These are phyloP conservation scores for Selaginella moellendorffii DNA, from an alignment of 75 land plant genomes.

Conservation along the genomic window DNA sequence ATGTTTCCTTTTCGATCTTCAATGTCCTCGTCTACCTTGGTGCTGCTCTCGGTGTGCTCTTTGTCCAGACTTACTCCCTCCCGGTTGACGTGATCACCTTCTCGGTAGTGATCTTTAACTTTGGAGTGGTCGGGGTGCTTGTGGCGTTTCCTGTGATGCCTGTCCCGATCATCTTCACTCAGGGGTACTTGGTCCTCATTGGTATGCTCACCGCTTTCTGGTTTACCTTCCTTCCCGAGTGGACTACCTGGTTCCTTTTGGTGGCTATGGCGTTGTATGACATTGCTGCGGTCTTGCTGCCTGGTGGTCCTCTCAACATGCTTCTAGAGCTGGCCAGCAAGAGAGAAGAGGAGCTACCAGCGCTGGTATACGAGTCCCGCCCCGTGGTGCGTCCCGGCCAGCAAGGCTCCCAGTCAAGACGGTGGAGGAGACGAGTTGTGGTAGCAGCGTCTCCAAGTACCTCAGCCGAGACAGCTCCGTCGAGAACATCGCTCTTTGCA, in stretches of 20 bases:
- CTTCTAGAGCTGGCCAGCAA: constrained; percentile 86
- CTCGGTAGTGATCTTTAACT: constrained; percentile 41
- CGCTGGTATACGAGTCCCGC: constrained; percentile 85
- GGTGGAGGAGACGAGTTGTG: not conserved
- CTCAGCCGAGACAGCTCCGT: not conserved
- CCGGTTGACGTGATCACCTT: constrained; percentile 70
- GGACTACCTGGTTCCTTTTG: constrained; percentile 93
- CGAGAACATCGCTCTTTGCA: not conserved
- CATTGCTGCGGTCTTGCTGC: constrained; percentile 79
- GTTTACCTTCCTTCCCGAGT: constrained; percentile 88
- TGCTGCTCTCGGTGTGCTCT: constrained; percentile 40
- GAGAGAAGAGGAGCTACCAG: constrained; percentile 88
- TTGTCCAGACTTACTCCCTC: constrained; percentile 34
- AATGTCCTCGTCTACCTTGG: constrained; percentile 68
- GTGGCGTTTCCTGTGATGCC: constrained; percentile 21
- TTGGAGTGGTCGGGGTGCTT: constrained; percentile 63
- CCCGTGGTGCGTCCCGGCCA: constrained; percentile 27
- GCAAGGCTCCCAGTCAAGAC: not conserved
- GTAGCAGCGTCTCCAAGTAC: not conserved
- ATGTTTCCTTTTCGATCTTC: constrained; percentile 77
- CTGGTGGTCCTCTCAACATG: constrained; percentile 82
- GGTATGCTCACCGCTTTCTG: constrained; percentile 86
- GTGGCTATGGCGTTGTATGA: constrained; percentile 91
- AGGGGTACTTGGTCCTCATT: constrained; percentile 64
- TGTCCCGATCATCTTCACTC: constrained; percentile 61